Conservation (phyloP, 139 green algal genomes). For the Volvox reticuliferus region DNA sequence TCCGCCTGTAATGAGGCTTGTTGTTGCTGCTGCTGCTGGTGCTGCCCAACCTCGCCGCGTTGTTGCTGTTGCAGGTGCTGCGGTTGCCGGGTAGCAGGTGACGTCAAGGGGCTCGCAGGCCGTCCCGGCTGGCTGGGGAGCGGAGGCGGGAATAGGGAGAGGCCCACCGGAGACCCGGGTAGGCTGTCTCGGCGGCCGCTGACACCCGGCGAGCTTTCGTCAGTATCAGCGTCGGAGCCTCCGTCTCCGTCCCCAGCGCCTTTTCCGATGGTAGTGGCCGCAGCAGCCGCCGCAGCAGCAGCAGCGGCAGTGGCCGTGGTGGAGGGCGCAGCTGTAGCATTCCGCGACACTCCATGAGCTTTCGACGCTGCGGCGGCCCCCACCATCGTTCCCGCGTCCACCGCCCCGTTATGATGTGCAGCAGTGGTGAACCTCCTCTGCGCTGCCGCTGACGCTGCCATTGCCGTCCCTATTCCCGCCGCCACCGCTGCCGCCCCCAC, state of each 20-base stretch:
- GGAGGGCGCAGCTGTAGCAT: background rate
- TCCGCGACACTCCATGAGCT: too few species aligned
- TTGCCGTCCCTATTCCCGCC: background rate
- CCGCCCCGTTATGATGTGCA: background rate
- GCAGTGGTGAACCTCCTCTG: background rate
- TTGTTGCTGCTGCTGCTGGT: background rate
- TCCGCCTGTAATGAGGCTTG: background rate
- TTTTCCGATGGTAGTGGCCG: background rate
- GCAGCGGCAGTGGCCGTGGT: background rate
- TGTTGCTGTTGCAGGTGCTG: background rate
- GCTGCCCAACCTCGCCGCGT: too few species aligned
- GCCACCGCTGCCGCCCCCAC: background rate
- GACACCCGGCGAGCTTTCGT: background rate
- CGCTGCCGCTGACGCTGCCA: background rate
- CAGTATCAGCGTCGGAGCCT: background rate
- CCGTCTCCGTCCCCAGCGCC: background rate
- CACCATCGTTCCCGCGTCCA: too few species aligned
- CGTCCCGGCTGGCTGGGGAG: too few species aligned
- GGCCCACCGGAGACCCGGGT: background rate
- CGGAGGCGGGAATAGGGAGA: background rate
- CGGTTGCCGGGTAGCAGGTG: background rate
- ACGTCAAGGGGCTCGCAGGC: too few species aligned
- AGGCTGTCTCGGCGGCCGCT: constrained; percentile 8
- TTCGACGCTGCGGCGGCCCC: too few species aligned
- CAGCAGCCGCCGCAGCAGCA: background rate